phyloP scores from a whole-genome alignment of 1,284 basidiomycete species.

The Termitomyces sp. region DNA sequence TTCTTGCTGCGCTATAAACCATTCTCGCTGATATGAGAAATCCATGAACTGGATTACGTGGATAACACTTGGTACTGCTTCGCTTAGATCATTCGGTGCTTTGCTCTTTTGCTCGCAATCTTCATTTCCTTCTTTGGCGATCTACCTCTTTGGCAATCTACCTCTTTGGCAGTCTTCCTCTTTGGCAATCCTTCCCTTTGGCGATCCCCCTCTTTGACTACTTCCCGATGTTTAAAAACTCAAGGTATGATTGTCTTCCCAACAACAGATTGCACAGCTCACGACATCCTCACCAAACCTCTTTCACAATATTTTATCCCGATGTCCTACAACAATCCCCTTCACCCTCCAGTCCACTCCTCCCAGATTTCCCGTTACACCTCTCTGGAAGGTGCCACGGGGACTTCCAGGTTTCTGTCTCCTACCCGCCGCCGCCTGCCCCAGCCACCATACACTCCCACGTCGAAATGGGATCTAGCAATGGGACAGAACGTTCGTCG shows the following conservation, averaged over 20 bases:
- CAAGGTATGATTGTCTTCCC: neutral
- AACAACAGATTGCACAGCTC: constrained; percentile 5
- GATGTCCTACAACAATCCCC: constrained; percentile 33
- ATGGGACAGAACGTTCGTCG: constrained; percentile 14
- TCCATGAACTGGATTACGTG: neutral
- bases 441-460: constrained; percentile 25
- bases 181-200: constrained; percentile 4
- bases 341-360: constrained; percentile 32
- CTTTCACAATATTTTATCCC: neutral
- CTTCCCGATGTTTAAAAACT: neutral
- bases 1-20: neutral
- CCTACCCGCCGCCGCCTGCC: constrained; percentile 29
- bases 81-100: constrained; percentile 2
- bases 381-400: constrained; percentile 28
- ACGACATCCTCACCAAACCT: neutral
- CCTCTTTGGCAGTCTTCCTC: constrained; percentile 9
- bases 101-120: constrained; percentile 2
- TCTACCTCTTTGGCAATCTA: neutral
- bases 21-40: neutral
- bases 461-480: constrained; percentile 20
- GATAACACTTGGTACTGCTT: neutral
- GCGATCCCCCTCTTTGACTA: constrained; percentile 7
- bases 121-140: constrained; percentile 9
- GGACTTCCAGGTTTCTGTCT: constrained; percentile 19
- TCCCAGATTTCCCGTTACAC: constrained; percentile 29